Percentiles rank a stretch among this genome's conserved stretches.
phyloP scores from a whole-genome alignment of 2,329 filamentous ascomycete species.

The Aspergillus aculeatus region DNA sequence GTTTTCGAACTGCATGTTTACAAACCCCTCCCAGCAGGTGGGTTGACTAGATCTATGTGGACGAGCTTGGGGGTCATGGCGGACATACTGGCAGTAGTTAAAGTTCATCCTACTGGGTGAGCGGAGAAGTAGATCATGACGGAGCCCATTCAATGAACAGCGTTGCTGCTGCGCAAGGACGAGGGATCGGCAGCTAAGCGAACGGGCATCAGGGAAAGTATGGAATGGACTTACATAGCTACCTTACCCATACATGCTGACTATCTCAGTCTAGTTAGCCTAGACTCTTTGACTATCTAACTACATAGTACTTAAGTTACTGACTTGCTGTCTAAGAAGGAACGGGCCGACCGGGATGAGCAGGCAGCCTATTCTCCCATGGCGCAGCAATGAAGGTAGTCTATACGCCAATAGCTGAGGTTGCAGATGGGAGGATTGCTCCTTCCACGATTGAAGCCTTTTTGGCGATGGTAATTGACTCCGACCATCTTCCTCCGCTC shows the following conservation, averaged over 20 bases:
- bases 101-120: not conserved
- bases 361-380: constrained; percentile 7
- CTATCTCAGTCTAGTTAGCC: not conserved
- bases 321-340: constrained; percentile 9
- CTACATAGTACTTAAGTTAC: not conserved
- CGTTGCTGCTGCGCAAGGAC: not conserved
- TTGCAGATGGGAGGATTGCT: not conserved
- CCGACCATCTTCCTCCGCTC: not conserved
- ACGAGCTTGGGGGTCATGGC: too few relatives aligned
- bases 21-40: not conserved
- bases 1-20: not conserved
- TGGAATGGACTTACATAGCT: not conserved
- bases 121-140: not conserved
- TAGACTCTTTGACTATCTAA: not conserved
- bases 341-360: constrained; percentile 18
- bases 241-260: not conserved
- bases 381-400: not conserved
- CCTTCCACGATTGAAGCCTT: not conserved
- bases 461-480: not conserved
- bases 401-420: not conserved
- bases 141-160: not conserved
- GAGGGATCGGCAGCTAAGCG: constrained; percentile 9
- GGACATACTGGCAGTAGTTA: too few relatives aligned
- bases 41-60: not conserved
- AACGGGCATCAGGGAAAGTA: not conserved